Evolutionary conservation across 495 filamentous ascomycete genomes (phyloP).

Genomic region (Parachaetomium inaequale): DNA sequence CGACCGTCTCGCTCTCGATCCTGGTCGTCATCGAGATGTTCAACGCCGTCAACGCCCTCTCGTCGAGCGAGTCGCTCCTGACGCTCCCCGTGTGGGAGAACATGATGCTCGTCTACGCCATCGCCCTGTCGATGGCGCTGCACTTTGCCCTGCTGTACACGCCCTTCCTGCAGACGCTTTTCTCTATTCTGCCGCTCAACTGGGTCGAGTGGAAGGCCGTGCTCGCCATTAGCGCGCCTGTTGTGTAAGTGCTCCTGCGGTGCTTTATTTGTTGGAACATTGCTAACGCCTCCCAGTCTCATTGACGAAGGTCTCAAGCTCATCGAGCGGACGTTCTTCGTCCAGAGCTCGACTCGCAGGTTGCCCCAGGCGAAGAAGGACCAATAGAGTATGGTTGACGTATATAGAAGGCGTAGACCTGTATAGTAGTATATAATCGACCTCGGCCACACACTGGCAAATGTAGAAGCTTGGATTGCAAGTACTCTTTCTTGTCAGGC

Average conservation of each 20-base stretch:
- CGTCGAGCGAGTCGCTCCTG: conserved; percentile 88
- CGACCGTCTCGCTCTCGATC: conserved; percentile 87
- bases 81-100: conserved; percentile 95
- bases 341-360: conserved; percentile 35
- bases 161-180: conserved; percentile 82
- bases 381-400: conserved; percentile 18
- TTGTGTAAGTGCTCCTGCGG: conserved; percentile 67
- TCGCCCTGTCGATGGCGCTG: conserved; percentile 88
- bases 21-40: conserved; percentile 99
- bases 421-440: conserved; percentile 17
- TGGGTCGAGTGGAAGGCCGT: conserved; percentile 94
- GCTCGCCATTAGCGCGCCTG: conserved; percentile 79
- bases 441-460: not conserved
- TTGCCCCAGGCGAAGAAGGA: conserved; percentile 44
- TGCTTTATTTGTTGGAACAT: not conserved
- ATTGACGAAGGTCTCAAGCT: conserved; percentile 90
- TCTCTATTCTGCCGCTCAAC: conserved; percentile 87
- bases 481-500: not conserved
- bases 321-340: conserved; percentile 62
- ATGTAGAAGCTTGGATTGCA: not conserved
- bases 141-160: conserved; percentile 94
- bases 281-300: conserved; percentile 55
- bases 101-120: conserved; percentile 94
- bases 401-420: conserved; percentile 26
- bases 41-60: conserved; percentile 98